phyloP scores from a whole-genome alignment of 169 alveolate species.

The Neospora caninum region DNA sequence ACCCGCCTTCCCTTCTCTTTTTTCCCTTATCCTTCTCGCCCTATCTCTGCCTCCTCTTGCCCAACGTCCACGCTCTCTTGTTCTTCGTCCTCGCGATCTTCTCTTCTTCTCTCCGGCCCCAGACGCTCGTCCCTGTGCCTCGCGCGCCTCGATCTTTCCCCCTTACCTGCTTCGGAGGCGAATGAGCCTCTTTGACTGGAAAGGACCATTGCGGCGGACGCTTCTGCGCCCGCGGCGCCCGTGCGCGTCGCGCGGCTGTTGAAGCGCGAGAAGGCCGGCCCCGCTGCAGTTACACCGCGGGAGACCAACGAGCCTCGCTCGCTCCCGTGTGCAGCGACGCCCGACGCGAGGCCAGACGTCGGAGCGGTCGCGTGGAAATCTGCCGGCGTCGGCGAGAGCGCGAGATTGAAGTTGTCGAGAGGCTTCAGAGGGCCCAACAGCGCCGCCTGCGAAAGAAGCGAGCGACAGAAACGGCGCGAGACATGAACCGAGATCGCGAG shows the following conservation, averaged over 20 bases:
- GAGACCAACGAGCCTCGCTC: neutral
- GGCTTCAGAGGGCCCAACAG: conserved; percentile 62
- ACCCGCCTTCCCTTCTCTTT: no score
- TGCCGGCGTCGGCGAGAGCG: conserved; percentile 38
- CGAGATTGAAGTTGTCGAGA: conserved; percentile 60
- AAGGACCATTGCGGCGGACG: neutral
- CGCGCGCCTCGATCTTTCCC: neutral
- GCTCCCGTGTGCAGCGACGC: no score
- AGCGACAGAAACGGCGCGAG: neutral
- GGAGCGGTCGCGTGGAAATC: neutral
- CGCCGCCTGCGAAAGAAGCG: neutral
- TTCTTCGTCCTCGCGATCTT: no score
- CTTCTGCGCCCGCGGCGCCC: neutral
- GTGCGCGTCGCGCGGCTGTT: neutral
- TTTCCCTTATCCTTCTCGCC: no score
- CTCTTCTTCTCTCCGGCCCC: no score
- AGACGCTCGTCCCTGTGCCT: no score
- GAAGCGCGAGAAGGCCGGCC: neutral
- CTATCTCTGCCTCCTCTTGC: no score
- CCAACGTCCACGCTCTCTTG: no score
- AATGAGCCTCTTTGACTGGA: neutral
- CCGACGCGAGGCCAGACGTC: neutral
- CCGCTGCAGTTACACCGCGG: neutral
- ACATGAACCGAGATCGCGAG: no score
- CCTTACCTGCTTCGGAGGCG: neutral